These are phyloP conservation scores for Elaeis guineensis DNA, from an alignment of 176 grass and related monocot species.

Conservation along the genomic window DNA sequence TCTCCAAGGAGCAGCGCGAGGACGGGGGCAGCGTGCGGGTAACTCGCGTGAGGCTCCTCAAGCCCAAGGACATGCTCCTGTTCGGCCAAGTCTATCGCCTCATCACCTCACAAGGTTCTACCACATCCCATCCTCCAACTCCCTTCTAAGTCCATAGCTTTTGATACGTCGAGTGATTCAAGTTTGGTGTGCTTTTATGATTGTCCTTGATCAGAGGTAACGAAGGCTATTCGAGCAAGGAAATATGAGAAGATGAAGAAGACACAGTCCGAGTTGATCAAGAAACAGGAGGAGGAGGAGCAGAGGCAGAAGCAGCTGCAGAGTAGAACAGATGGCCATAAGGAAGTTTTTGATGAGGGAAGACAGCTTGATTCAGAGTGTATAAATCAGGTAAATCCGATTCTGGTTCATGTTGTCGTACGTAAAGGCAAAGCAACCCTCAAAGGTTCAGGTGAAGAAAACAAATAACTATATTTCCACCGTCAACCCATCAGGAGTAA, in stretches of 20 bases:
- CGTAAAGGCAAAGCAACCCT: background rate
- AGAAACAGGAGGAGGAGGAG: constrained; percentile 46
- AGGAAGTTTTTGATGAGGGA: background rate
- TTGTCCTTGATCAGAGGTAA: constrained; percentile 56
- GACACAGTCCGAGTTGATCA: constrained; percentile 20
- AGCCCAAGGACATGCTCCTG: constrained; percentile 80
- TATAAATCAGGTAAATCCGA: background rate
- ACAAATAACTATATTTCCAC: background rate
- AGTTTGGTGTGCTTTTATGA: background rate
- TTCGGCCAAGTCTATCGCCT: constrained; percentile 91
- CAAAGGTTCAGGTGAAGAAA: background rate
- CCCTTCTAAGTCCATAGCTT: too few relatives aligned
- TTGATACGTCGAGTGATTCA: too few relatives aligned
- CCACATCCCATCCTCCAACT: background rate
- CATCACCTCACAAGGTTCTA: constrained; percentile 83
- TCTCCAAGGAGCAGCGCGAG: constrained; percentile 22
- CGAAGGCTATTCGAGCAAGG: constrained; percentile 68
- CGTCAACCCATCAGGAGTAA: too few relatives aligned
- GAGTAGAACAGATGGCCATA: background rate
- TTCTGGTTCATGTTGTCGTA: background rate
- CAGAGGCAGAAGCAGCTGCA: constrained; percentile 12
- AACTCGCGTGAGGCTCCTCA: constrained; percentile 86
- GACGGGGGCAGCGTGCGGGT: constrained; percentile 21
- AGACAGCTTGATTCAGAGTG: constrained; percentile 4
- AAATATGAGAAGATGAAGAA: constrained; percentile 84